phyloP scores from a whole-genome alignment of 306 rosid species.

The Fagus crenata region DNA sequence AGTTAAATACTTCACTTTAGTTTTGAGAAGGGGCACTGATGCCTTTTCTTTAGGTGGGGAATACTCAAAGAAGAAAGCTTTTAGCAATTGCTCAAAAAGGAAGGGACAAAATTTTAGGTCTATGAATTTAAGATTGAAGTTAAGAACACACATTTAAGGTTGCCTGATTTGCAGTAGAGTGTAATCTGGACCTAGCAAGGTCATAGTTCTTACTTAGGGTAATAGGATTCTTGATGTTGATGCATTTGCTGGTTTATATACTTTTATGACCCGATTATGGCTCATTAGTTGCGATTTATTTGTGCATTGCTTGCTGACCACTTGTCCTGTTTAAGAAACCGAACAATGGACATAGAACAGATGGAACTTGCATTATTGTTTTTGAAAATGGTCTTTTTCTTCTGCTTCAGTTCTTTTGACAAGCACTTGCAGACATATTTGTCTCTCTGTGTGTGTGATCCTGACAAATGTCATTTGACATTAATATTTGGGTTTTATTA shows the following conservation, averaged over 20 bases:
- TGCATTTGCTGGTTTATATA: neutral
- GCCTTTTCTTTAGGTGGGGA: neutral
- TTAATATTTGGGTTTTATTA: neutral
- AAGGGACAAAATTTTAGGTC: neutral
- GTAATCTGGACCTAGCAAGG: neutral
- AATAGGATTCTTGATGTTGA: neutral
- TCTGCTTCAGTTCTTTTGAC: too few species aligned
- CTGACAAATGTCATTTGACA: too few species aligned
- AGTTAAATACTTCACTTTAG: neutral
- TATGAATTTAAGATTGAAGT: neutral
- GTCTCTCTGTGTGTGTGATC: too few species aligned
- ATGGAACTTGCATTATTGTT: neutral
- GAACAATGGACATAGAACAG: neutral
- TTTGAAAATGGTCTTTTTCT: neutral
- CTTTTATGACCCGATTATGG: neutral
- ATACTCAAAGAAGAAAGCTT: neutral
- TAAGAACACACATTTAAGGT: neutral
- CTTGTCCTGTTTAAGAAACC: neutral
- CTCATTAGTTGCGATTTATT: neutral
- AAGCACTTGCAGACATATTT: too few species aligned
- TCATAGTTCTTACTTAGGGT: neutral
- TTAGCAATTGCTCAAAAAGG: neutral
- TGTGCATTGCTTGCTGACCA: neutral
- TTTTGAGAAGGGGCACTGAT: neutral
- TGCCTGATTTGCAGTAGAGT: neutral